Conservation (phyloP, 176 grass and related monocot species). For the Elymus sibiricus region DNA sequence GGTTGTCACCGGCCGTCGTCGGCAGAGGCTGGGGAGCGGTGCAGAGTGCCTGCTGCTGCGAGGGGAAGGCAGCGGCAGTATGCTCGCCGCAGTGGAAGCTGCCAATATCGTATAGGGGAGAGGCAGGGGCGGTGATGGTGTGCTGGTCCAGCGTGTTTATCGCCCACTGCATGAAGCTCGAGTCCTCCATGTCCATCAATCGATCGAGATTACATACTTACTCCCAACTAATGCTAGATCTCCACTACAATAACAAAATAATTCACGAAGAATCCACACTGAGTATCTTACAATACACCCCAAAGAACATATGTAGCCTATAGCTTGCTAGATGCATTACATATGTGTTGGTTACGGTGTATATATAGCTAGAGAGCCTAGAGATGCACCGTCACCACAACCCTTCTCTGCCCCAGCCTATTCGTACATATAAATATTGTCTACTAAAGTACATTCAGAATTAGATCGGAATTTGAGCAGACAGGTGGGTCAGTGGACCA, state of each 20-base stretch:
- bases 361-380: too few relatives aligned
- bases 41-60: constrained; percentile 28
- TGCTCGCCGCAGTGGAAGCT: background rate
- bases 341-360: too few relatives aligned
- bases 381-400: too few relatives aligned
- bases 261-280: background rate
- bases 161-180: constrained; percentile 43
- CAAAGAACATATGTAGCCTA: background rate
- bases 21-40: background rate
- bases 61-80: background rate
- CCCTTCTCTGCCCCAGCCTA: too few relatives aligned
- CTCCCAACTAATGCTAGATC: background rate
- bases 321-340: too few relatives aligned
- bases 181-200: constrained; percentile 33
- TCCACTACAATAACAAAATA: background rate
- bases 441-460: too few relatives aligned
- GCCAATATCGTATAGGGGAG: background rate
- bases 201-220: background rate
- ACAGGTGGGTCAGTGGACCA: too few relatives aligned
- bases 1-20: background rate
- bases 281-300: background rate
- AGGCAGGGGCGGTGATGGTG: background rate
- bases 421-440: too few relatives aligned
- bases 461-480: too few relatives aligned
- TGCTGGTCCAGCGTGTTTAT: constrained; percentile 35